Evolutionary conservation across 2,329 filamentous ascomycete genomes (phyloP), one percentile per base, ranked within the genome.

Genomic region (Rachicladosporium sp.): DNA sequence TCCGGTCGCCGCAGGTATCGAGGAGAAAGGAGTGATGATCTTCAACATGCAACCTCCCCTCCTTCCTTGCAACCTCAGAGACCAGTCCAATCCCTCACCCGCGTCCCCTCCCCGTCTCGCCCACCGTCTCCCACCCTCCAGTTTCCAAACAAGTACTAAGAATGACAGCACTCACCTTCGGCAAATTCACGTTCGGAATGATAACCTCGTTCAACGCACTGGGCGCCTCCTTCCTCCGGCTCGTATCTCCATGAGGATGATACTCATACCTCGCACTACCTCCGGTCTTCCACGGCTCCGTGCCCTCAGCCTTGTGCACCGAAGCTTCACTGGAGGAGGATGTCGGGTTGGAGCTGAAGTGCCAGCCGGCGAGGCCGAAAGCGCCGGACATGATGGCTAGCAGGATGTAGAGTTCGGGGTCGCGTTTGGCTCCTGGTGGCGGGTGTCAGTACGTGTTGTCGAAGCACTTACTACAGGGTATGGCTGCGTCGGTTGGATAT

Each of bases 151-250:
- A 12, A 32, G 10, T 10, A 10, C 12, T 19, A 19, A 19, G 15
- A 19, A 19, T 19, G 15, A 36, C 41, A 35, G 52, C 10, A 60
- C 71, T 48, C 70, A 87, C 83, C 80, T 82, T 87, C 59, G 91
- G 88, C 53, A 96, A 72, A 58, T 81, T 91, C 59, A 98, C 88
- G 59, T 93, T 82, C 57, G 91, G 91, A 40, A 98, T 73, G 60
- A 98, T 80, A 54, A 95, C 88, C 49, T 82, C 83, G 74, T 98
- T 94, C 67, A 98, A 69, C 48, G 91, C 91, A 64, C 85, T 93
- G 50, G 91, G 91, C 46, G 91, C 91, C 57, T 95, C 85, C 70
- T 81, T 86, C 62, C 83, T 82, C 58, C 79, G 71, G 65, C 58
- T 78, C 58, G 73, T 66, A 67, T 96, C 85, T 55, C 88, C 91